phyloP scores from a whole-genome alignment of 202 grass and related monocot species.

The Zizania palustris region DNA sequence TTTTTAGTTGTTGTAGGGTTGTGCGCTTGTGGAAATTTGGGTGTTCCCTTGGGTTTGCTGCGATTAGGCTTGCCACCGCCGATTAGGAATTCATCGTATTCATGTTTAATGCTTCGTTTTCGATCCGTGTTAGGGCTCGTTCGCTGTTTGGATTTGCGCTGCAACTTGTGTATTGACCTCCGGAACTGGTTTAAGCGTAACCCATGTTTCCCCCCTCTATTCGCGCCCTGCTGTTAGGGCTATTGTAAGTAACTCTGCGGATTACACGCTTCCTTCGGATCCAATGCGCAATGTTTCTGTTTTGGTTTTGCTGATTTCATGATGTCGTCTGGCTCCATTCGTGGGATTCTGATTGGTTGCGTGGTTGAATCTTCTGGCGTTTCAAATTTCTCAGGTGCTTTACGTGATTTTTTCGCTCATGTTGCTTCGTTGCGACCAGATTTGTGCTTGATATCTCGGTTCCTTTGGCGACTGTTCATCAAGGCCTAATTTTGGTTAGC shows the following conservation, averaged over 20 bases:
- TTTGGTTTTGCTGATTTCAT: neutral
- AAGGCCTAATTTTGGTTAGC: neutral
- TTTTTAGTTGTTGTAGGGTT: neutral
- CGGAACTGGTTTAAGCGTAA: neutral
- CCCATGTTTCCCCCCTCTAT: neutral
- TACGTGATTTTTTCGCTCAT: neutral
- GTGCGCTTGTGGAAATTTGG: conserved; percentile 13
- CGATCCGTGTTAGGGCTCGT: conserved; percentile 20
- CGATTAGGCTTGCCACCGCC: conserved; percentile 17
- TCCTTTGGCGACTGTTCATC: neutral
- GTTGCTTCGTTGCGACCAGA: neutral
- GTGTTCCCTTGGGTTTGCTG: conserved; percentile 9
- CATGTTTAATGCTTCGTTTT: neutral
- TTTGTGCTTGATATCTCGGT: neutral
- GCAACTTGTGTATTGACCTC: neutral
- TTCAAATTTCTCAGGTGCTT: conserved; percentile 12
- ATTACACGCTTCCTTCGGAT: conserved; percentile 17
- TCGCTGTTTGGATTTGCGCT: conserved; percentile 2
- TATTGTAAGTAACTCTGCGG: neutral
- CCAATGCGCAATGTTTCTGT: neutral
- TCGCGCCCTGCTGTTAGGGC: neutral
- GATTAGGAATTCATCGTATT: conserved; percentile 10
- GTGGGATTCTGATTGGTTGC: conserved; percentile 11
- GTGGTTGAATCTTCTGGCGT: neutral
- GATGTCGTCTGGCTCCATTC: neutral